phyloP scores from a whole-genome alignment of 106 monocot species.

The Vanilla planifolia region DNA sequence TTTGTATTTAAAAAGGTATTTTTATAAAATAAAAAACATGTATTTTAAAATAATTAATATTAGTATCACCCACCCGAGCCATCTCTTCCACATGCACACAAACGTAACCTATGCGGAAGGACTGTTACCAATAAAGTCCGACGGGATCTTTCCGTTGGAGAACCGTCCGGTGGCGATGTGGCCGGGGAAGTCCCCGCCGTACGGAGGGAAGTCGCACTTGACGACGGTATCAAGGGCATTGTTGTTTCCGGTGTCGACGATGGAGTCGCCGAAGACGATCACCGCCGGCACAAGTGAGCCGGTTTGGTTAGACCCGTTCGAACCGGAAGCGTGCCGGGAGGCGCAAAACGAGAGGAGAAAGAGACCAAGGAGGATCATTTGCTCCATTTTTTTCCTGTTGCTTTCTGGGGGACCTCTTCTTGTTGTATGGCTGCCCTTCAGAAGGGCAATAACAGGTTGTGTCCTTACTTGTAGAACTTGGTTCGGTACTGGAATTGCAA shows the following conservation, averaged over 20 bases:
- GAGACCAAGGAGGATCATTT: neutral
- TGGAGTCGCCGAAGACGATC: constrained; percentile 52
- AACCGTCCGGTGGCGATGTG: constrained; percentile 43
- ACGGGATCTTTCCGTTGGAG: constrained; percentile 43
- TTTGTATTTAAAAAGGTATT: too few relatives aligned
- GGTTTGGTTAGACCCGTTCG: neutral
- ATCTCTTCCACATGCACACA: too few relatives aligned
- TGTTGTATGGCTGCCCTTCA: neutral
- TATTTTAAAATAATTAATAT: too few relatives aligned
- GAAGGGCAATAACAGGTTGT: too few relatives aligned
- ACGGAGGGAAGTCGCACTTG: constrained; percentile 45
- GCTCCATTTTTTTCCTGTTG: neutral
- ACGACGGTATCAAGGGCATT: constrained; percentile 21
- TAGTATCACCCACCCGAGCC: too few relatives aligned
- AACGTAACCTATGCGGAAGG: too few relatives aligned
- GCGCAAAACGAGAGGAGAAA: neutral
- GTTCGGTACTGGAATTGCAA: too few relatives aligned
- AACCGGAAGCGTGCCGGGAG: neutral
- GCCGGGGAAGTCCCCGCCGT: constrained; percentile 38
- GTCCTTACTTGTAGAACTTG: too few relatives aligned
- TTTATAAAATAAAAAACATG: too few relatives aligned
- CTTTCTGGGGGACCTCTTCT: neutral
- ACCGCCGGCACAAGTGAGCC: constrained; percentile 24
- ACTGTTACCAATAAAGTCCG: constrained; percentile 53
- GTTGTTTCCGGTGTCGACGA: constrained; percentile 66